Evolutionary conservation across 306 rosid species (phyloP).

Genomic region (Pyrus betulifolia): DNA sequence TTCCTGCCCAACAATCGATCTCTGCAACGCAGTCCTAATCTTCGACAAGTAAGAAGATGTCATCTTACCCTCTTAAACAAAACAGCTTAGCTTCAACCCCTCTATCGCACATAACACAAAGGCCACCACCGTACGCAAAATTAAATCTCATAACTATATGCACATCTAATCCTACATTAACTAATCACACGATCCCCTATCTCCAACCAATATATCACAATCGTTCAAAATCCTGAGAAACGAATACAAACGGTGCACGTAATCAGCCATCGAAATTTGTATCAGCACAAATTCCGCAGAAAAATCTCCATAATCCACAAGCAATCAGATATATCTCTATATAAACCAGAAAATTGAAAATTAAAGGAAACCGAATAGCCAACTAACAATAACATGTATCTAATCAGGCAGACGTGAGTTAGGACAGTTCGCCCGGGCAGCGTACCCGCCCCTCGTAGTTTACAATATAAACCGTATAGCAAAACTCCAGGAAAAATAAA

Average conservation of each 20-base stretch:
- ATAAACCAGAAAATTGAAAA: not conserved
- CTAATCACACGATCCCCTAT: not conserved
- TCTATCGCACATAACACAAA: constrained; percentile 19
- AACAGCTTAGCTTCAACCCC: constrained; percentile 20
- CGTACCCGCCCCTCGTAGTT: not conserved
- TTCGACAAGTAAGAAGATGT: constrained; percentile 56
- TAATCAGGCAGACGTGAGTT: not conserved
- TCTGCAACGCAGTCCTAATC: constrained; percentile 40
- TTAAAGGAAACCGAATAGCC: not conserved
- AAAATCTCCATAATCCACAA: not conserved
- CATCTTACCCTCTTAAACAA: constrained; percentile 61
- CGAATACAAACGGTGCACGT: not conserved
- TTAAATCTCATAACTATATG: constrained; percentile 59
- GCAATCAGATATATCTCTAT: not conserved
- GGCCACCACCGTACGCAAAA: constrained; percentile 24
- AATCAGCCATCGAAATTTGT: not conserved
- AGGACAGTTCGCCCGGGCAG: not conserved
- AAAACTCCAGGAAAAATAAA: not conserved
- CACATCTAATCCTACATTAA: constrained; percentile 26
- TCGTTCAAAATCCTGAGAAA: constrained; percentile 32
- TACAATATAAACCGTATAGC: not conserved
- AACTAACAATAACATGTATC: not conserved
- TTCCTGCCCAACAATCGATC: constrained; percentile 50
- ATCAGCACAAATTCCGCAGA: not conserved
- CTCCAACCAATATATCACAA: constrained; percentile 1